Percentiles rank a stretch among this genome's conserved stretches.
Evolutionary conservation across 169 alveolate genomes (phyloP).

Genomic region (Plasmodium vivax): DNA sequence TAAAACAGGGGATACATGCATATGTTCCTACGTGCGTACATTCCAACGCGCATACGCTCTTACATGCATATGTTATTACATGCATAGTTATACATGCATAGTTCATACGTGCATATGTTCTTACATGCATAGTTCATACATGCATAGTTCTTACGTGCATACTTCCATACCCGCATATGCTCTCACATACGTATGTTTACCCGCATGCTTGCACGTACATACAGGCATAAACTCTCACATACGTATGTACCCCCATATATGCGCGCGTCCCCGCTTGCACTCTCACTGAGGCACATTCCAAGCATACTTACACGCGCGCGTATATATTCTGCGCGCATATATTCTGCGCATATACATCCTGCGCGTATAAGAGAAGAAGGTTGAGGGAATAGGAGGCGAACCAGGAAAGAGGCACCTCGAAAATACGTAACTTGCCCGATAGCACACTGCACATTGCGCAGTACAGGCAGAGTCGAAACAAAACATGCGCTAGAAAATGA

Average conservation of each 20-base stretch:
- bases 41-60: neutral
- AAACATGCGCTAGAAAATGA: slow-evolving; percentile 64
- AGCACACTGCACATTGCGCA: neutral
- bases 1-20: neutral
- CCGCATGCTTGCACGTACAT: neutral
- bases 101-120: no score
- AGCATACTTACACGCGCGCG: neutral
- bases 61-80: neutral
- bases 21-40: neutral
- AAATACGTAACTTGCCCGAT: neutral
- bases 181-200: neutral
- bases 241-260: neutral
- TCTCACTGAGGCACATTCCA: neutral
- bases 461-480: neutral
- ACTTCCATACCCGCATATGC: no score
- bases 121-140: no score
- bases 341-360: neutral
- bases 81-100: neutral
- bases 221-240: neutral
- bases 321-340: neutral
- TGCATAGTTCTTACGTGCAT: no score
- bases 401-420: neutral
- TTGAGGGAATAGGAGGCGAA: neutral
- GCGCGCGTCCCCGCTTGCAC: neutral
- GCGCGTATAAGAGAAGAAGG: neutral